Evolutionary conservation across 2,329 filamentous ascomycete genomes (phyloP).

Genomic region (Tolypocladium cylindrosporum): DNA sequence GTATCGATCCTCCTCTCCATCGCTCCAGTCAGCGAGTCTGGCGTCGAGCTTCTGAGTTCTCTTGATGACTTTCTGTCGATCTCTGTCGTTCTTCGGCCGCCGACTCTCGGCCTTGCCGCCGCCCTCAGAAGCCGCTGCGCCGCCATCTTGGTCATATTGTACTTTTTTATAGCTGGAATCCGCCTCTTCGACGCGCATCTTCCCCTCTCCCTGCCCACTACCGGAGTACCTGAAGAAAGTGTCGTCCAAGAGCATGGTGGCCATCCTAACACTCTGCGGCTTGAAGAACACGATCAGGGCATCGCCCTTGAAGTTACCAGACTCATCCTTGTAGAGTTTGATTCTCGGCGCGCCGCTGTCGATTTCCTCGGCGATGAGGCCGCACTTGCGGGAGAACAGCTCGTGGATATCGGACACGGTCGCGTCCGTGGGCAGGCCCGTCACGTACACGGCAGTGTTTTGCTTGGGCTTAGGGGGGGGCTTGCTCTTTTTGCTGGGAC

Average conservation of each 20-base stretch:
- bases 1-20: conserved; percentile 69
- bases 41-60: conserved; percentile 87
- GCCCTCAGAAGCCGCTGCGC: conserved; percentile 9
- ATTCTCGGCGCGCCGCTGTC: conserved; percentile 81
- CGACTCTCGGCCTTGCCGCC: conserved; percentile 27
- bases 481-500: conserved; percentile 35
- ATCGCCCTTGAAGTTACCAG: conserved; percentile 86
- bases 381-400: conserved; percentile 73
- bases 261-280: conserved; percentile 81
- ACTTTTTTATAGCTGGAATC: conserved; percentile 89
- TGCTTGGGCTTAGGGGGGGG: conserved; percentile 43
- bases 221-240: conserved; percentile 63
- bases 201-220: conserved; percentile 43
- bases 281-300: conserved; percentile 92
- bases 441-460: conserved; percentile 90
- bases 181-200: conserved; percentile 73
- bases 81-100: conserved; percentile 47
- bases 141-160: conserved; percentile 46
- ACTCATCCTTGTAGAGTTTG: conserved; percentile 79
- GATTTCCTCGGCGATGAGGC: conserved; percentile 89
- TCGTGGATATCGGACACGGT: conserved; percentile 72
- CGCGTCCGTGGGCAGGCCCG: conserved; percentile 71
- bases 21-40: conserved; percentile 77
- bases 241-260: conserved; percentile 71
- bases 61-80: conserved; percentile 83